phyloP scores from a whole-genome alignment of 2,329 filamentous ascomycete species.

The Aspergillus novofumigatus region DNA sequence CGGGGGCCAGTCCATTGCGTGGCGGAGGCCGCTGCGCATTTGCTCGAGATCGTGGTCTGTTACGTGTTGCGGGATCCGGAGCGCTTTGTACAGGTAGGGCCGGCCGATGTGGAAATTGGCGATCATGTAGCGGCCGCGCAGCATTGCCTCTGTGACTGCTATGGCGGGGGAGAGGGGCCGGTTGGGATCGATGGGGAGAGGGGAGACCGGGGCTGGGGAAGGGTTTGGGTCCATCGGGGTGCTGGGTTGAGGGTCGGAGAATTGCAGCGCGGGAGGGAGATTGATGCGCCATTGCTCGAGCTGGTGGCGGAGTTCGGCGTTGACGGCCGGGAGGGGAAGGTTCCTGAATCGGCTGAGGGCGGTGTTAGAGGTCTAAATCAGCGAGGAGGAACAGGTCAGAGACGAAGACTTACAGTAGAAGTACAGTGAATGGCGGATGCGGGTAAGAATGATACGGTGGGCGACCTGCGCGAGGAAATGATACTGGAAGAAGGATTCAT shows the following conservation, averaged over 20 bases:
- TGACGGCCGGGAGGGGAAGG: slow-evolving; percentile 45
- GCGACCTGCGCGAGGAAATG: slow-evolving; percentile 56
- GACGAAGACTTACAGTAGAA: slow-evolving; percentile 38
- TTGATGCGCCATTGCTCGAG: slow-evolving; percentile 54
- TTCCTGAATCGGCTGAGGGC: slow-evolving; percentile 37
- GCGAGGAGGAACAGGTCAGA: neutral
- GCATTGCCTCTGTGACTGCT: slow-evolving; percentile 37
- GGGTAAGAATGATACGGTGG: slow-evolving; percentile 53
- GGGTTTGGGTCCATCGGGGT: slow-evolving; percentile 20
- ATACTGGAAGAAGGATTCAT: slow-evolving; percentile 54
- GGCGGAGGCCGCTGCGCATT: slow-evolving; percentile 34
- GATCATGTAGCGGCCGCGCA: slow-evolving; percentile 34
- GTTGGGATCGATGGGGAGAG: slow-evolving; percentile 14
- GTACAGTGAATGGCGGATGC: slow-evolving; percentile 50
- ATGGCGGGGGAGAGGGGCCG: slow-evolving; percentile 30
- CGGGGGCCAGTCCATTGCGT: slow-evolving; percentile 42
- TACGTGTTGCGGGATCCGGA: slow-evolving; percentile 34
- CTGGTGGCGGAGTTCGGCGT: slow-evolving; percentile 51
- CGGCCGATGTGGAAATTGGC: slow-evolving; percentile 40
- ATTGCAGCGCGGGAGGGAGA: slow-evolving; percentile 47
- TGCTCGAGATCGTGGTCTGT: slow-evolving; percentile 40
- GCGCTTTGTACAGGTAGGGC: slow-evolving; percentile 41
- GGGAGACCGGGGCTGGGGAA: slow-evolving; percentile 17
- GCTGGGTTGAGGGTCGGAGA: slow-evolving; percentile 30
- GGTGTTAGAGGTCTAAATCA: slow-evolving; percentile 1